A percentile compares a stretch with the other conserved stretches of the same genome.
Evolutionary conservation across 2,329 filamentous ascomycete species (phyloP).

Genomic region (Emergomyces pasteurianus): DNA sequence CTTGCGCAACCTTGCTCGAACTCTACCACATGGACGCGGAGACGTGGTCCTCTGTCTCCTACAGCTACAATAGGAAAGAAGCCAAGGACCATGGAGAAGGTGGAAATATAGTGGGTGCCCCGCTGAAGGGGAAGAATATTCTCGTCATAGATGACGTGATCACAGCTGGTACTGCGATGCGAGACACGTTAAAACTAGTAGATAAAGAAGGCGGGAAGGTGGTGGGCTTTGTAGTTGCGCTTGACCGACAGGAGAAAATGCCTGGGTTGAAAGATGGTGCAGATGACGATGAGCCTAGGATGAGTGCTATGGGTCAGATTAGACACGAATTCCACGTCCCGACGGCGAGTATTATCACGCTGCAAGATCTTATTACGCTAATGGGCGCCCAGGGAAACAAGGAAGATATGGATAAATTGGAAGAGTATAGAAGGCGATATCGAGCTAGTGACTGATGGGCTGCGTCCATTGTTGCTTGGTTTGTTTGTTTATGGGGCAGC

Average conservation of each 20-base stretch:
- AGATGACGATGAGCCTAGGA: slow-evolving; percentile 58
- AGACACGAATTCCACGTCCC: slow-evolving; percentile 26
- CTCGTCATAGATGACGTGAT: slow-evolving; percentile 95
- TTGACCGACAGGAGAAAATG: slow-evolving; percentile 54
- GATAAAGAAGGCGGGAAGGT: slow-evolving; percentile 71
- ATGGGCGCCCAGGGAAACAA: slow-evolving; percentile 50
- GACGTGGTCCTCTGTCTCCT: slow-evolving; percentile 59
- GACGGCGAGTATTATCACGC: slow-evolving; percentile 41
- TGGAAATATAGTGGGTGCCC: slow-evolving; percentile 79
- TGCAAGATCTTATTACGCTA: slow-evolving; percentile 70
- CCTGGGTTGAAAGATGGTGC: slow-evolving; percentile 67
- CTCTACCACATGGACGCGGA: slow-evolving; percentile 55
- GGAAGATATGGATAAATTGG: slow-evolving; percentile 53
- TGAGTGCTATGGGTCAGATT: slow-evolving; percentile 2
- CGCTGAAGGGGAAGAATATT: slow-evolving; percentile 71
- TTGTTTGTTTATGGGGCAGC: background rate
- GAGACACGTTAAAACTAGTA: slow-evolving; percentile 86
- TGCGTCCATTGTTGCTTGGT: background rate
- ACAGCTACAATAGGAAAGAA: slow-evolving; percentile 93
- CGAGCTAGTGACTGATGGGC: slow-evolving; percentile 17
- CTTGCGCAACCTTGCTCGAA: slow-evolving; percentile 62
- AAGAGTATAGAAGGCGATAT: slow-evolving; percentile 54
- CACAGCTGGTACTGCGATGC: slow-evolving; percentile 85
- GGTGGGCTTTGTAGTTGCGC: slow-evolving; percentile 74
- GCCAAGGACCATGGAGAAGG: slow-evolving; percentile 94